Conservation (phyloP, 257 asterid species). For the Solanum chmielewskii region DNA sequence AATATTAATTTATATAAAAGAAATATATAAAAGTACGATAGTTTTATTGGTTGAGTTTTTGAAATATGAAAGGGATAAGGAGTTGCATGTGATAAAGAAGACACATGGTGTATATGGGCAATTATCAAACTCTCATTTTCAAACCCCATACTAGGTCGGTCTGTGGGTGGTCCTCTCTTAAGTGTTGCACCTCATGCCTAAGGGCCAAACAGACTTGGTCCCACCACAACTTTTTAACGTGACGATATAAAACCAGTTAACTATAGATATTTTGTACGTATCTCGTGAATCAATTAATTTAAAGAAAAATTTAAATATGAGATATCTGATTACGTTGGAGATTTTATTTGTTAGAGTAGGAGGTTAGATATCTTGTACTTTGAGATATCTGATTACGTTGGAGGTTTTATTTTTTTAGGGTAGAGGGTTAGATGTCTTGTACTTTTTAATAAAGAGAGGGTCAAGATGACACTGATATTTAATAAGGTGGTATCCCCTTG, state of each 20-base stretch:
- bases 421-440: background rate
- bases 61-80: background rate
- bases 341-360: rapidly evolving
- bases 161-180: background rate
- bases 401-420: background rate
- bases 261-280: background rate
- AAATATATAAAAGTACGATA: background rate
- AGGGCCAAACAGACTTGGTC: background rate
- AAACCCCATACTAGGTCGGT: background rate
- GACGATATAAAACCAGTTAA: background rate
- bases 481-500: background rate
- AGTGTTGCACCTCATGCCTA: background rate
- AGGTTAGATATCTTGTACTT: too few relatives aligned
- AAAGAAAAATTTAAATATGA: too few relatives aligned
- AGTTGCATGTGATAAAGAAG: background rate
- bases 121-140: background rate
- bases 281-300: background rate
- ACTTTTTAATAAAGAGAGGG: background rate
- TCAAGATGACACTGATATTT: background rate
- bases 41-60: background rate
- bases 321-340: too few relatives aligned
- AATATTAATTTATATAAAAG: background rate
- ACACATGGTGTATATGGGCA: background rate
- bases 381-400: too few relatives aligned
- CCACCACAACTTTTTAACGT: background rate